phyloP scores from a whole-genome alignment of 257 asterid species.

The Cynanchum wilfordii region DNA sequence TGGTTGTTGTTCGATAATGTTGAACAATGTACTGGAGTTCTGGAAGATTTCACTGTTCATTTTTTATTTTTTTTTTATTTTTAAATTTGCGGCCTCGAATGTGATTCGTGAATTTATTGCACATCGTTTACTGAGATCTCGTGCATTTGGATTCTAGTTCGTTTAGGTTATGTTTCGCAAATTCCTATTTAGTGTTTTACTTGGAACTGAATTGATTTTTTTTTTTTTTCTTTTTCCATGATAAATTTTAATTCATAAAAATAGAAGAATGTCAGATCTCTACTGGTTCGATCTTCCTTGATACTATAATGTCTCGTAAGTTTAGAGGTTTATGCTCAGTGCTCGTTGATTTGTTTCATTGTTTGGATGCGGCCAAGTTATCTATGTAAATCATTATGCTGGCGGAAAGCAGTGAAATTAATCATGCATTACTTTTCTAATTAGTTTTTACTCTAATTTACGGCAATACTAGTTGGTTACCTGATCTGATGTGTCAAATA shows the following conservation, averaged over 20 bases:
- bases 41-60: background rate
- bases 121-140: constrained; percentile 12
- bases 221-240: background rate
- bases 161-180: background rate
- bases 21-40: constrained; percentile 1
- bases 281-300: background rate
- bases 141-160: background rate
- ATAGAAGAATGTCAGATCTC: constrained; percentile 13
- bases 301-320: background rate
- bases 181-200: background rate
- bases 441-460: background rate
- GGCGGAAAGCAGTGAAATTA: background rate
- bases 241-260: background rate
- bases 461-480: background rate
- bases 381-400: background rate
- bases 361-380: background rate
- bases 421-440: background rate
- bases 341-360: background rate
- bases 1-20: background rate
- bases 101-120: background rate
- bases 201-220: background rate
- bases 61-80: too few relatives aligned
- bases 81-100: background rate
- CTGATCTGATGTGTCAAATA: background rate
- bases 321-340: background rate